A percentile compares a stretch with the other conserved stretches of the same genome.
These are phyloP conservation scores for Aphanomyces invadans DNA, from an alignment of 352 stramenopile species.

Conservation along the genomic window DNA sequence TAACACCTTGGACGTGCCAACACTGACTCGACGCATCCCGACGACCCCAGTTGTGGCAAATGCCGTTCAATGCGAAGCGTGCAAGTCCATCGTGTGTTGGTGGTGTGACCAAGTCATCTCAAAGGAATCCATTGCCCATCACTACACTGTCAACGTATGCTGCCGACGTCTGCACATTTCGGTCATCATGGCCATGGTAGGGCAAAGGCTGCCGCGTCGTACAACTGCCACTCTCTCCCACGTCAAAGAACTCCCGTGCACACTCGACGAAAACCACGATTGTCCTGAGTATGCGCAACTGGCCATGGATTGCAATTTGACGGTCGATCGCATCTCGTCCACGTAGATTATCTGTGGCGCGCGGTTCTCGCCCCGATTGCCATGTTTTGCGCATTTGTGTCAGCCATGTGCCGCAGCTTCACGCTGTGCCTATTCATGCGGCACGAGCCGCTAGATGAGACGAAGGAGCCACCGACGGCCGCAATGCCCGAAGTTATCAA, in stretches of 20 bases:
- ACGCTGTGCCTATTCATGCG: not conserved
- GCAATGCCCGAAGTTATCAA: not conserved
- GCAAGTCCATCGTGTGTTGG: slow-evolving; percentile 5
- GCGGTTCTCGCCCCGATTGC: not conserved
- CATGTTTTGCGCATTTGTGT: not conserved
- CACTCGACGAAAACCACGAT: not conserved
- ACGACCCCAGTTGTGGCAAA: not conserved
- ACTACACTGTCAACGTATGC: slow-evolving; percentile 8
- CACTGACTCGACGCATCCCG: too few relatives aligned
- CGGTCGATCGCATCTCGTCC: not conserved
- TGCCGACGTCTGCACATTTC: too few relatives aligned
- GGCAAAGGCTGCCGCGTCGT: not conserved
- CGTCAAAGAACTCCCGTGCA: too few relatives aligned
- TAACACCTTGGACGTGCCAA: not conserved
- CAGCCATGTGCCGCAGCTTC: not conserved
- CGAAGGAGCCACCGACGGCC: not conserved
- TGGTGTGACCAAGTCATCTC: slow-evolving; percentile 1
- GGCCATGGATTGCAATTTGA: not conserved
- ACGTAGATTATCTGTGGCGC: slow-evolving; percentile 2
- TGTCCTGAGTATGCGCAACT: not conserved
- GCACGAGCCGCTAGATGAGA: not conserved
- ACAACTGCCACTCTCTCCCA: not conserved
- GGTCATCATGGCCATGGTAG: not conserved
- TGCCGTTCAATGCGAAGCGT: not conserved
- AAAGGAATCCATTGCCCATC: not conserved